These are phyloP conservation scores for Ogataea polymorpha DNA, from an alignment of 805 yeast genomes.

Conservation along the genomic window DNA sequence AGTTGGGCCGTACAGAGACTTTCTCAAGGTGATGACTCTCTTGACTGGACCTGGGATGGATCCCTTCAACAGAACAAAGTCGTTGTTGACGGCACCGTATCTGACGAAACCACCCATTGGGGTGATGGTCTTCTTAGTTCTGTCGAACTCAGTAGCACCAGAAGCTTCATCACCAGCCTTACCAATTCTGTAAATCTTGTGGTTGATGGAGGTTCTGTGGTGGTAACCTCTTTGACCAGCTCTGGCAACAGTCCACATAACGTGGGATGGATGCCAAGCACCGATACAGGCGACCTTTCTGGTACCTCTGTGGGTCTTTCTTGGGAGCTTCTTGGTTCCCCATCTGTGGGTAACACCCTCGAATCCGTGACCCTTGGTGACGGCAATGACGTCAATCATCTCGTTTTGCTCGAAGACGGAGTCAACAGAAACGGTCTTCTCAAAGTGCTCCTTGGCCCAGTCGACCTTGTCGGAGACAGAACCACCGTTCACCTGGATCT, in stretches of 20 bases:
- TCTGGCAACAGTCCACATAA: slow-evolving; percentile 99
- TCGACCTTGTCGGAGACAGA: slow-evolving; percentile 94
- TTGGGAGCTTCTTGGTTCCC: slow-evolving; percentile 99
- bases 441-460: slow-evolving; percentile 99
- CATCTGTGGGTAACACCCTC: slow-evolving; percentile 99
- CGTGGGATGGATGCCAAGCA: slow-evolving; percentile 99
- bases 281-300: slow-evolving; percentile 99
- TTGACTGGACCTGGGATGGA: slow-evolving; percentile 99
- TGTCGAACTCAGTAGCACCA: slow-evolving; percentile 97
- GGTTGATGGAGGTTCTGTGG: slow-evolving; percentile 99
- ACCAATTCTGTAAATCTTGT: slow-evolving; percentile 99
- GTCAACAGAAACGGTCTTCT: slow-evolving; percentile 95
- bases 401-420: slow-evolving; percentile 98
- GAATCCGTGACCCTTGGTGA: slow-evolving; percentile 99
- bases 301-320: slow-evolving; percentile 99
- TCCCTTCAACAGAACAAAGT: slow-evolving; percentile 96
- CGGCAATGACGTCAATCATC: slow-evolving; percentile 97
- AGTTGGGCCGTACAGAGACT: slow-evolving; percentile 96
- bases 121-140: slow-evolving; percentile 99
- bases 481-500: slow-evolving; percentile 99
- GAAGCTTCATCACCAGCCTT: slow-evolving; percentile 89
- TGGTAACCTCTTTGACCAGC: slow-evolving; percentile 99
- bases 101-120: slow-evolving; percentile 99
- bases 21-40: slow-evolving; percentile 99
- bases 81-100: slow-evolving; percentile 98